These are phyloP conservation scores for Chaetoscypha palmicola DNA, from an alignment of 2,329 filamentous ascomycete species.

Conservation along the genomic window DNA sequence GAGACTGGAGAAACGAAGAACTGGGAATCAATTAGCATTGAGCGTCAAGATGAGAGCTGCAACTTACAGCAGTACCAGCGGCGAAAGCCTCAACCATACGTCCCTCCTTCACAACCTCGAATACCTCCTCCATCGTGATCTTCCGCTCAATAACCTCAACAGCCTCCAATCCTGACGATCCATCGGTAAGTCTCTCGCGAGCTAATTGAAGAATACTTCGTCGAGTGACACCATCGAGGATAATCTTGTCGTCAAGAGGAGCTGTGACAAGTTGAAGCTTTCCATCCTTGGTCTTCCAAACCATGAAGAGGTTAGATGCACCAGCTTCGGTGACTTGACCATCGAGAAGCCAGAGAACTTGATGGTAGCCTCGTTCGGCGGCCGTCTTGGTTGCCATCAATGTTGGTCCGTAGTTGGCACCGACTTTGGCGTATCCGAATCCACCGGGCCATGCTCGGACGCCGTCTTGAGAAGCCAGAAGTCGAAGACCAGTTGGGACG, in stretches of 20 bases:
- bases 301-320: slow-evolving; percentile 84
- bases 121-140: slow-evolving; percentile 74
- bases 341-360: slow-evolving; percentile 91
- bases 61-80: slow-evolving; percentile 73
- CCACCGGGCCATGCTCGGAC: slow-evolving; percentile 90
- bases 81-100: slow-evolving; percentile 79
- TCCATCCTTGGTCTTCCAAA: slow-evolving; percentile 63
- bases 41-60: neutral
- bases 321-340: slow-evolving; percentile 83
- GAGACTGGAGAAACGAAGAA: slow-evolving; percentile 66
- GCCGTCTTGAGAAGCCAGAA: slow-evolving; percentile 73
- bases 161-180: slow-evolving; percentile 34
- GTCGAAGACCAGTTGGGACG: slow-evolving; percentile 53
- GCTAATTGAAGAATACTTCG: slow-evolving; percentile 71
- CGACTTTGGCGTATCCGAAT: slow-evolving; percentile 86
- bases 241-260: slow-evolving; percentile 73
- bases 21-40: slow-evolving; percentile 33
- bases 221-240: slow-evolving; percentile 83
- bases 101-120: slow-evolving; percentile 66
- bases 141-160: slow-evolving; percentile 72
- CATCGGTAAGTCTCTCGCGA: slow-evolving; percentile 48
- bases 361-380: slow-evolving; percentile 65
- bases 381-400: slow-evolving; percentile 75
- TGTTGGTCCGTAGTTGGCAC: slow-evolving; percentile 86
- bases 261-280: slow-evolving; percentile 71